Evolutionary conservation across 2,329 filamentous ascomycete genomes (phyloP).

Genomic region (Stachybotrys elegans): DNA sequence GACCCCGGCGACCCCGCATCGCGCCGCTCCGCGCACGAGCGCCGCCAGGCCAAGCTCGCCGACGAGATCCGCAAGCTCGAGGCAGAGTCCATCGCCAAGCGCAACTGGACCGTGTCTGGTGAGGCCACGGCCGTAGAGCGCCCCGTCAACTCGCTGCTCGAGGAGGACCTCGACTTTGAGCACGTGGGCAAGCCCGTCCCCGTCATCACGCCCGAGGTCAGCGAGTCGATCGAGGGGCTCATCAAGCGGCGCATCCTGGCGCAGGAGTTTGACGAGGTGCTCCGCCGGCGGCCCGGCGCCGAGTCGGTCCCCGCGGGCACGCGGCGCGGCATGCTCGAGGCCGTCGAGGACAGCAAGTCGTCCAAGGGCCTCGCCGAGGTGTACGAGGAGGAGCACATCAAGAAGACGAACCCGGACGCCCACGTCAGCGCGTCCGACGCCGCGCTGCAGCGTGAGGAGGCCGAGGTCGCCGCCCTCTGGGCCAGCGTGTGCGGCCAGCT

Average conservation of each 20-base stretch:
- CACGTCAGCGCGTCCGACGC: constrained; percentile 80
- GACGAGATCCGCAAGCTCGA: constrained; percentile 92
- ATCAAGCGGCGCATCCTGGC: constrained; percentile 91
- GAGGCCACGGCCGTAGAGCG: constrained; percentile 80
- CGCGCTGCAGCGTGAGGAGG: constrained; percentile 75
- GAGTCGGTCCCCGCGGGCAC: constrained; percentile 54
- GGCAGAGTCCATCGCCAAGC: constrained; percentile 80
- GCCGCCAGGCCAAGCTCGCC: constrained; percentile 75
- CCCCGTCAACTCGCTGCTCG: constrained; percentile 85
- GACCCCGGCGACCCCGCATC: constrained; percentile 66
- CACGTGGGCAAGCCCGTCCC: constrained; percentile 91
- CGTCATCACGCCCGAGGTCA: constrained; percentile 86
- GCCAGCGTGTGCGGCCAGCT: constrained; percentile 73
- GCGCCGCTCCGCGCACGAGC: constrained; percentile 79
- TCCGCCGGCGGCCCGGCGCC: constrained; percentile 73
- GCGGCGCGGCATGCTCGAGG: constrained; percentile 68
- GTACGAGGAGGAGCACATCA: constrained; percentile 89
- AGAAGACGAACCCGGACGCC: constrained; percentile 67
- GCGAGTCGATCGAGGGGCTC: constrained; percentile 84
- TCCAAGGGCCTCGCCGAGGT: constrained; percentile 83
- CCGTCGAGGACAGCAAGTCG: constrained; percentile 84
- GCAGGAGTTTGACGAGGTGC: constrained; percentile 87
- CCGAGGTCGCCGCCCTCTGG: constrained; percentile 80
- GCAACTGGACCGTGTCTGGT: constrained; percentile 84
- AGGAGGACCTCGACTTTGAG: constrained; percentile 95